phyloP scores from a whole-genome alignment of 2,329 filamentous ascomycete genomes.

The Stemphylium lycopersici region DNA sequence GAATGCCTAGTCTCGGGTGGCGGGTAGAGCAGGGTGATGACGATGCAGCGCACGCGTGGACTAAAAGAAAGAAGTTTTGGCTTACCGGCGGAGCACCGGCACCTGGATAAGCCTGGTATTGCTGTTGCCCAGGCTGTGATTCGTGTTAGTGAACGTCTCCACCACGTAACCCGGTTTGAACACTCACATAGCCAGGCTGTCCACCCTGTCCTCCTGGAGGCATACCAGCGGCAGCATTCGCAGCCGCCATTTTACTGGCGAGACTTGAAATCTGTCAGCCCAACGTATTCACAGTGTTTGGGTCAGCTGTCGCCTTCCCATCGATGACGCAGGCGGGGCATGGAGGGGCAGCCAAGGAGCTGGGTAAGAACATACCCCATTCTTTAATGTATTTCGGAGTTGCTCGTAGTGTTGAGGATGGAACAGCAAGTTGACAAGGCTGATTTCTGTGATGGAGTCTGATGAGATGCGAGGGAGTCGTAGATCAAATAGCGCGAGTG shows the following conservation, averaged over 20 bases:
- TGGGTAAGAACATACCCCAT: constrained; percentile 27
- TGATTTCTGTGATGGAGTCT: constrained; percentile 8
- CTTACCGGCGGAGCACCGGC: constrained; percentile 47
- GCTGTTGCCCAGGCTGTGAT: constrained; percentile 52
- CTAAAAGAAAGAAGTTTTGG: constrained; percentile 28
- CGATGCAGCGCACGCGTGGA: constrained; percentile 40
- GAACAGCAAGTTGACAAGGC: constrained; percentile 9
- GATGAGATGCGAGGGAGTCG: constrained; percentile 11
- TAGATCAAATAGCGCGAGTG: constrained; percentile 16
- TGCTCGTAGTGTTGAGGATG: background rate
- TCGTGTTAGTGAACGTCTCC: constrained; percentile 30
- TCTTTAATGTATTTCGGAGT: constrained; percentile 1
- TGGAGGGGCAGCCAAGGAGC: constrained; percentile 25
- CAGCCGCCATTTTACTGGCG: constrained; percentile 56
- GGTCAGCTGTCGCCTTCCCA: background rate
- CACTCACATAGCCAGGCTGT: constrained; percentile 61
- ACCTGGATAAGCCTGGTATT: constrained; percentile 64
- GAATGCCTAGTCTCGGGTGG: constrained; percentile 28
- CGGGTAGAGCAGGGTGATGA: constrained; percentile 36
- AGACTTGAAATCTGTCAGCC: constrained; percentile 47
- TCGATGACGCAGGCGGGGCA: constrained; percentile 26
- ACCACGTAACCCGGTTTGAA: constrained; percentile 6
- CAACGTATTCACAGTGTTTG: background rate
- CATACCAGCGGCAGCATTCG: constrained; percentile 44
- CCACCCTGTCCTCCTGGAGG: constrained; percentile 42